Evolutionary conservation across 2,329 filamentous ascomycete genomes (phyloP).

Genomic region (Diplodia corticola): DNA sequence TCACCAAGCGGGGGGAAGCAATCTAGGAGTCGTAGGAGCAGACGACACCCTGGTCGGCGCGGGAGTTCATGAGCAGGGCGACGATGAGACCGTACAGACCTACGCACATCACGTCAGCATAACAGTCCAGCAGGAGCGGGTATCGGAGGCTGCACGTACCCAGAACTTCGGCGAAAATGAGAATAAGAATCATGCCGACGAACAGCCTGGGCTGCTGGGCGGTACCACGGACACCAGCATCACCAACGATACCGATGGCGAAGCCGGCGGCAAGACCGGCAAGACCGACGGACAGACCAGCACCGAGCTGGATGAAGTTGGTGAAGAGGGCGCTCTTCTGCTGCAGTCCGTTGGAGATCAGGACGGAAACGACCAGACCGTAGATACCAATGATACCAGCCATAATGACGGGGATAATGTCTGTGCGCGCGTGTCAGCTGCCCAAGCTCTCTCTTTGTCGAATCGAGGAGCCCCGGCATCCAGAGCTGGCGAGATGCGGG

Average conservation of each 20-base stretch:
- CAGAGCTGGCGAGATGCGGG: slow-evolving; percentile 25
- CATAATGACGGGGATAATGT: slow-evolving; percentile 99
- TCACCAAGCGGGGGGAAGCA: neutral
- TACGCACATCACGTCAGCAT: slow-evolving; percentile 38
- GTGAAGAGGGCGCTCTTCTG: slow-evolving; percentile 51
- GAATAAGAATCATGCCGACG: slow-evolving; percentile 97
- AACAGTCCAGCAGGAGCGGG: neutral
- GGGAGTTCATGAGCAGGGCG: slow-evolving; percentile 99
- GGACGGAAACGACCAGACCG: slow-evolving; percentile 55
- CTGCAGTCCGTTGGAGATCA: slow-evolving; percentile 55
- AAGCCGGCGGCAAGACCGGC: slow-evolving; percentile 94
- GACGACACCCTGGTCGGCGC: slow-evolving; percentile 48
- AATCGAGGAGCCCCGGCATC: slow-evolving; percentile 23
- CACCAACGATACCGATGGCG: slow-evolving; percentile 62
- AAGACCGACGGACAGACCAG: slow-evolving; percentile 64
- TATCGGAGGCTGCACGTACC: slow-evolving; percentile 57
- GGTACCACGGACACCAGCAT: slow-evolving; percentile 84
- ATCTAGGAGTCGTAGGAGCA: slow-evolving; percentile 24
- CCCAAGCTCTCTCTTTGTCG: neutral
- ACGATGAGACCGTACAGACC: slow-evolving; percentile 99
- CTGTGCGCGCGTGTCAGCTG: slow-evolving; percentile 49
- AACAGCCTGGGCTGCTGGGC: slow-evolving; percentile 84
- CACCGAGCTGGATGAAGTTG: slow-evolving; percentile 56
- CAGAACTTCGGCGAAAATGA: slow-evolving; percentile 99
- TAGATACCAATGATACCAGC: slow-evolving; percentile 99